These are phyloP conservation scores for Salvia hispanica DNA, from an alignment of 257 asterid genomes.

Conservation along the genomic window DNA sequence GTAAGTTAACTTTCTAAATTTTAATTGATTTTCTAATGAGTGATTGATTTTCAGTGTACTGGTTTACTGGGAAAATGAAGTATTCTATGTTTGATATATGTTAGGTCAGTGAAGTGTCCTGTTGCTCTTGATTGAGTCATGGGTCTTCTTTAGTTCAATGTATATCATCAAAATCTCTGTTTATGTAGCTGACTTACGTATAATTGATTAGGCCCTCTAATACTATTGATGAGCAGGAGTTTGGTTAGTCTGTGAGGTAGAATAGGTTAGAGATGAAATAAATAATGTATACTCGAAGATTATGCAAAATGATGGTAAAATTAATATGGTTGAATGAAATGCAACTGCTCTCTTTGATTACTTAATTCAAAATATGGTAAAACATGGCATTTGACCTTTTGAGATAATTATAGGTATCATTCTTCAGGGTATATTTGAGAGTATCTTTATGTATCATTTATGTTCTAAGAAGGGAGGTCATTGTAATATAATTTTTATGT, in stretches of 20 bases:
- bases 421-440: neutral
- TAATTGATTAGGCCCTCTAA: neutral
- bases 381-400: neutral
- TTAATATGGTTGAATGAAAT: constrained; percentile 7
- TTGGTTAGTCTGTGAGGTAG: constrained; percentile 10
- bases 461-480: neutral
- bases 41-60: neutral
- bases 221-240: neutral
- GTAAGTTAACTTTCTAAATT: neutral
- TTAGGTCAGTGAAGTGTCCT: constrained; percentile 4
- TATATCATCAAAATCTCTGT: neutral
- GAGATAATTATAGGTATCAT: neutral
- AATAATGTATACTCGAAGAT: constrained; percentile 5
- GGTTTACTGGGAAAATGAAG: neutral
- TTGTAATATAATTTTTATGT: constrained; percentile 10
- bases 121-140: constrained; percentile 13
- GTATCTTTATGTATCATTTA: neutral
- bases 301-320: constrained; percentile 2
- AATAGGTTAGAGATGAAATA: constrained; percentile 14
- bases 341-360: constrained; percentile 4
- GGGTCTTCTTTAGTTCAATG: neutral
- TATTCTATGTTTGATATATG: constrained; percentile 15
- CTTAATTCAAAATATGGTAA: neutral
- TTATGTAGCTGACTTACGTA: neutral
- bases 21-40: neutral